A percentile compares a stretch with the other conserved stretches of the same genome.
Evolutionary conservation across 2,329 filamentous ascomycete genomes (phyloP).

Genomic region (Hirsutella rhossiliensis): DNA sequence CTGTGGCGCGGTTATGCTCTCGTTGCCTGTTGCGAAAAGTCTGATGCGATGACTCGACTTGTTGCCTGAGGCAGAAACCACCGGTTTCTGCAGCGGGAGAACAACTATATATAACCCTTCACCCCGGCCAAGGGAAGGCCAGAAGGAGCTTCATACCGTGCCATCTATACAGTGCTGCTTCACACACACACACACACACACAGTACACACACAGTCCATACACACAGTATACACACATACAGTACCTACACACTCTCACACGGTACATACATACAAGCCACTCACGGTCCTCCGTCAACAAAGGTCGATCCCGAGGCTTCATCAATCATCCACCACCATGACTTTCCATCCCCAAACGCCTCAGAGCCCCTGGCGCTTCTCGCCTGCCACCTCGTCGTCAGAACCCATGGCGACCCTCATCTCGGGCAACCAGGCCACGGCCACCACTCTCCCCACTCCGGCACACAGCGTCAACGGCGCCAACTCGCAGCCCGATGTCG

Average conservation of each 20-base stretch:
- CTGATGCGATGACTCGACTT: too few species aligned
- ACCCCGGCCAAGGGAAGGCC: too few species aligned
- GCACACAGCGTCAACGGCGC: slow-evolving; percentile 51
- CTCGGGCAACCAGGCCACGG: slow-evolving; percentile 32
- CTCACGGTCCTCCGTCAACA: slow-evolving; percentile 10
- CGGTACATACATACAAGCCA: neutral
- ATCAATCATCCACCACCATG: slow-evolving; percentile 30
- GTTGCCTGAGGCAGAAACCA: too few species aligned
- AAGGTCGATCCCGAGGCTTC: neutral
- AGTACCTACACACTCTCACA: neutral
- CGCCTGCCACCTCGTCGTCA: slow-evolving; percentile 36
- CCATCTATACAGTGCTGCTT: too few species aligned
- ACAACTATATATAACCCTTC: too few species aligned
- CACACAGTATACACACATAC: too few species aligned
- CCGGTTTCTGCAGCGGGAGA: too few species aligned
- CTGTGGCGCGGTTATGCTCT: too few species aligned
- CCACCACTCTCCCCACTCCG: slow-evolving; percentile 46
- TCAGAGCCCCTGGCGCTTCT: slow-evolving; percentile 53
- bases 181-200: too few species aligned
- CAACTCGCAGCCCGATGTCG: slow-evolving; percentile 29
- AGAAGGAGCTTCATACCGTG: too few species aligned
- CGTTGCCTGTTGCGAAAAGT: too few species aligned
- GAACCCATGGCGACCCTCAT: slow-evolving; percentile 38
- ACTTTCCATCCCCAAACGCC: slow-evolving; percentile 57
- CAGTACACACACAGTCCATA: too few species aligned